Evolutionary conservation across 176 grass and related monocot species (phyloP), one percentile per base, ranked within the genome.

Genomic region (Cymbopogon citratus): DNA sequence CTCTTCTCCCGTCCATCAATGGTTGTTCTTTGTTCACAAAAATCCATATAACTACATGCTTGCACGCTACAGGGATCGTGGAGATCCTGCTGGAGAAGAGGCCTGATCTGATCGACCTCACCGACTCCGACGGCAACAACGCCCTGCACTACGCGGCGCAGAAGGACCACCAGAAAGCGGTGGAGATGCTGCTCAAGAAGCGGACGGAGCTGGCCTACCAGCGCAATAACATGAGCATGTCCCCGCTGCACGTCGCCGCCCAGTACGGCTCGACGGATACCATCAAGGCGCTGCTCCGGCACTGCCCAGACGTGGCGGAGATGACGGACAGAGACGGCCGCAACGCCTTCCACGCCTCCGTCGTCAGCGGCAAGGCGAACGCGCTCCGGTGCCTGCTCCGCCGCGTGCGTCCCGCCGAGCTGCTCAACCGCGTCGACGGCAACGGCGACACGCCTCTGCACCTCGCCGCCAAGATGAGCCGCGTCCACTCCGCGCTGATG

Each of bases 101-200:
- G n/a, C 14, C 16, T 0, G 76, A 81, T 3, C 45, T 88, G 29
- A 24, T 85, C 65, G 82, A 87, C 16, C 61, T 40, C n/a, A 56
- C 68, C 1, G 92, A 92, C 33, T 57, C 81, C 36, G 18, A 16
- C 2, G 87, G 78, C 13, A 87, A 88, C 79, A 92, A 73, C 73
- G 90, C 81, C 33, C 85, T 94, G 75, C 92, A 94, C 77, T 92
- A 92, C 86, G 92, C 90, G 1, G 87, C 87, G 44, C 90, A 92
- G 31, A 90, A 87, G 65, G 75, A 90, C 85, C 78, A 86, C 65
- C 45, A 41, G 19, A 84, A 49, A 13, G 79, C 84, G 15, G 46
- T 49, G 46, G 46, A 81, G 62, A 31, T 87, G 77, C 80, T 96
- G 21, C 84, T 92, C 23, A 63, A 41, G n/a, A 49, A 29, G 24